A percentile compares a stretch with the other conserved stretches of the same genome.
phyloP scores from a whole-genome alignment of 306 rosid species.

The Coriaria nepalensis region DNA sequence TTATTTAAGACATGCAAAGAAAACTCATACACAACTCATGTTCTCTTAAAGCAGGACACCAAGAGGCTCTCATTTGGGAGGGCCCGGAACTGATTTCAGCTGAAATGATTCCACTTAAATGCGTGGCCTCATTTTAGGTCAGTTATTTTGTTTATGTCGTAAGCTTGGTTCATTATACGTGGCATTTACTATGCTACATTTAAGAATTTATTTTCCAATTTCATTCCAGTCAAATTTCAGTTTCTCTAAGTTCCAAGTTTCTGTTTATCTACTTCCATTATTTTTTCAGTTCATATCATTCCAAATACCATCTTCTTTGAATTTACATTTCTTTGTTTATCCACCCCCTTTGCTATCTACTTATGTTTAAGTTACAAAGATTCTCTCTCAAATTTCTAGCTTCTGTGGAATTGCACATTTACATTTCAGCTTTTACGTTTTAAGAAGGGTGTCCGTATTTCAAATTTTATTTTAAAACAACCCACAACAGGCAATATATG shows the following conservation, averaged over 20 bases:
- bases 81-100: slow-evolving; percentile 57
- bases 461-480: no score
- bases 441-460: no score
- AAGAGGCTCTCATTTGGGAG: slow-evolving; percentile 62
- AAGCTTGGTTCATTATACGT: slow-evolving; percentile 29
- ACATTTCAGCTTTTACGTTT: no score
- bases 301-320: not conserved
- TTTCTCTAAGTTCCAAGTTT: not conserved
- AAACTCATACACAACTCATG: slow-evolving; percentile 43
- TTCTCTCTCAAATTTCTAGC: no score
- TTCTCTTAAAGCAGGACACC: slow-evolving; percentile 59
- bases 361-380: no score
- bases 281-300: slow-evolving; percentile 8
- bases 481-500: no score
- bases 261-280: not conserved
- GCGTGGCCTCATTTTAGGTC: slow-evolving; percentile 77
- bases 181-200: slow-evolving; percentile 40
- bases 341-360: no score
- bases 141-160: slow-evolving; percentile 45
- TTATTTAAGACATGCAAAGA: slow-evolving; percentile 28
- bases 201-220: slow-evolving; percentile 26
- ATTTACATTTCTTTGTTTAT: no score
- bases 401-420: no score
- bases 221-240: slow-evolving; percentile 23
- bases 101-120: slow-evolving; percentile 58